Percentiles rank a stretch among this genome's conserved stretches.
Conservation (phyloP, 176 grass and related monocot genomes). For the Aegilops speltoides region DNA sequence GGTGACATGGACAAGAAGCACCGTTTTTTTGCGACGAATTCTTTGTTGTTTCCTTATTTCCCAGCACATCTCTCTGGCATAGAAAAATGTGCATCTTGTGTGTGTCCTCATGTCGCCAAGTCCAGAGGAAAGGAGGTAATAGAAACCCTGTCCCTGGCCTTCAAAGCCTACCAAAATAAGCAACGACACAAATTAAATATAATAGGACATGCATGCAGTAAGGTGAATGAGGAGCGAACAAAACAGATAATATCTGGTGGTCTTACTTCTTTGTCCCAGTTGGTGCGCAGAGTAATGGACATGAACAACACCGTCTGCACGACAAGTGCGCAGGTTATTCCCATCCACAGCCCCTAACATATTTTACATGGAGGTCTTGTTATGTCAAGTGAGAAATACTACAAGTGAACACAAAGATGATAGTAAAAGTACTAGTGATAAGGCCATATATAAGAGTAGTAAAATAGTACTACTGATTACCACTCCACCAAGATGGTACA, state of each 20-base stretch:
- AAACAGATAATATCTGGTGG: neutral
- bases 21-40: no score
- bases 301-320: conserved; percentile 38
- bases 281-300: conserved; percentile 17
- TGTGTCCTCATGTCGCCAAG: no score
- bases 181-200: neutral
- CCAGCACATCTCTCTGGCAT: no score
- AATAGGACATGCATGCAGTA: neutral
- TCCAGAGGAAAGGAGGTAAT: no score
- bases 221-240: no score
- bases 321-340: conserved; percentile 30
- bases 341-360: conserved; percentile 30
- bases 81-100: no score
- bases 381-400: neutral
- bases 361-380: neutral
- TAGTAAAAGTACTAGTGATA: no score
- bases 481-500: conserved; percentile 47
- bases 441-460: neutral
- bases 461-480: neutral
- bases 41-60: no score
- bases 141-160: conserved; percentile 47
- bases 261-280: conserved; percentile 50
- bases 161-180: conserved; percentile 21
- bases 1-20: no score
- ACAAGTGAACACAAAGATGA: neutral